Evolutionary conservation across 495 filamentous ascomycete species (phyloP).

Genomic region (Hapsidospora chrysogenum): DNA sequence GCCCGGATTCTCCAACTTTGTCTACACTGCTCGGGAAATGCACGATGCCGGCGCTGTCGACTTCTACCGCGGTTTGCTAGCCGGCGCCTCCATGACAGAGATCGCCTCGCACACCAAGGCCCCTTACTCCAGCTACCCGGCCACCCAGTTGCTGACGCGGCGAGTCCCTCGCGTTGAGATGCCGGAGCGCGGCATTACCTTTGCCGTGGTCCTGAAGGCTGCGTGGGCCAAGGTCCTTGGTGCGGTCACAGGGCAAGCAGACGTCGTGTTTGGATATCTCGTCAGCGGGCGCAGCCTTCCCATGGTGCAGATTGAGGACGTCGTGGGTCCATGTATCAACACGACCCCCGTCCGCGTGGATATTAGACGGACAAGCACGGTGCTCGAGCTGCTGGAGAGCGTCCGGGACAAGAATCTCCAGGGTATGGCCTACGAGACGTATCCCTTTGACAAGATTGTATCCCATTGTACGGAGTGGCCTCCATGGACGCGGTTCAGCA

Average conservation of each 20-base stretch:
- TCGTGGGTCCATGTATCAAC: constrained; percentile 35
- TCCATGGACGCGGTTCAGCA: too few relatives aligned
- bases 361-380: constrained; percentile 10
- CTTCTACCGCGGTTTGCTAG: neutral
- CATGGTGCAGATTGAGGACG: constrained; percentile 34
- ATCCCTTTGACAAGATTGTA: constrained; percentile 43
- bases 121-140: constrained; percentile 25
- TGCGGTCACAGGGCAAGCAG: constrained; percentile 20
- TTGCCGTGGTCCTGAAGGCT: constrained; percentile 32
- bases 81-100: neutral
- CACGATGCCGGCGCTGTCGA: neutral
- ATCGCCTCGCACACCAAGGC: constrained; percentile 3
- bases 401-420: constrained; percentile 38
- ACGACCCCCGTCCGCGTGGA: constrained; percentile 41
- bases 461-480: constrained; percentile 43
- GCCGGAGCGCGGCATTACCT: too few relatives aligned
- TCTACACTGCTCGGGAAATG: neutral
- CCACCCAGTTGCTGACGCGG: too few relatives aligned
- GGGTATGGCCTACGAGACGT: constrained; percentile 19
- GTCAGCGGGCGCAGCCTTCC: constrained; percentile 37
- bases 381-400: neutral
- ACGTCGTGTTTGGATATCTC: constrained; percentile 39
- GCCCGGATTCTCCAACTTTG: constrained; percentile 35
- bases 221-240: constrained; percentile 42
- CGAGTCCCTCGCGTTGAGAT: too few relatives aligned